phyloP scores from a whole-genome alignment of 495 filamentous ascomycete species.

The Thozetella sp. region DNA sequence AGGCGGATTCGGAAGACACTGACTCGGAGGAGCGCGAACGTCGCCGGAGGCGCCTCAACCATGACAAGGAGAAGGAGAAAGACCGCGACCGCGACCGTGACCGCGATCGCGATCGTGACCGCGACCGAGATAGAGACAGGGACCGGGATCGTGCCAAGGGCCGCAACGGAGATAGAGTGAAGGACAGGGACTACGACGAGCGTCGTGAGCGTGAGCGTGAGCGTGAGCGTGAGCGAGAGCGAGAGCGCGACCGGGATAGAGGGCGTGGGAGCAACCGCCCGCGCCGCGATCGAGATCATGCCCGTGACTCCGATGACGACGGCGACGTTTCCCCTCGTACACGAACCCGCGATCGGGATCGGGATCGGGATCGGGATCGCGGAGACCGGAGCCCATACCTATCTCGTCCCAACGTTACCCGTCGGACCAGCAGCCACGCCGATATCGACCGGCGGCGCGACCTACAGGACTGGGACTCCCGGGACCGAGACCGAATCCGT shows the following conservation, averaged over 20 bases:
- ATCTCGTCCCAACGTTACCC: slow-evolving; percentile 20
- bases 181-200: slow-evolving; percentile 18
- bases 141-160: slow-evolving; percentile 14
- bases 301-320: slow-evolving; percentile 3
- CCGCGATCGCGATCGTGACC: slow-evolving; percentile 11
- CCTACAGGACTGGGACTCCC: slow-evolving; percentile 26
- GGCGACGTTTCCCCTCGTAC: background rate
- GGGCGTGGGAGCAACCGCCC: slow-evolving; percentile 18
- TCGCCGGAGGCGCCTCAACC: slow-evolving; percentile 20
- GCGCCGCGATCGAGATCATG: slow-evolving; percentile 10
- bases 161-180: slow-evolving; percentile 13
- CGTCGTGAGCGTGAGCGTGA: slow-evolving; percentile 17
- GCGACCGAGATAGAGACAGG: slow-evolving; percentile 11
- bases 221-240: slow-evolving; percentile 11
- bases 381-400: slow-evolving; percentile 20
- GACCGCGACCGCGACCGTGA: slow-evolving; percentile 23
- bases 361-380: slow-evolving; percentile 16
- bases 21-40: slow-evolving; percentile 22
- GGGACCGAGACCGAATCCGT: slow-evolving; percentile 19
- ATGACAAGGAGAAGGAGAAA: slow-evolving; percentile 23
- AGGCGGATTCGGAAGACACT: background rate
- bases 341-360: background rate
- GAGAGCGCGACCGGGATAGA: slow-evolving; percentile 14
- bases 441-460: slow-evolving; percentile 34
- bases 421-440: slow-evolving; percentile 44